Conservation (phyloP, 1,284 basidiomycete genomes). For the Amylostereum areolatum region DNA sequence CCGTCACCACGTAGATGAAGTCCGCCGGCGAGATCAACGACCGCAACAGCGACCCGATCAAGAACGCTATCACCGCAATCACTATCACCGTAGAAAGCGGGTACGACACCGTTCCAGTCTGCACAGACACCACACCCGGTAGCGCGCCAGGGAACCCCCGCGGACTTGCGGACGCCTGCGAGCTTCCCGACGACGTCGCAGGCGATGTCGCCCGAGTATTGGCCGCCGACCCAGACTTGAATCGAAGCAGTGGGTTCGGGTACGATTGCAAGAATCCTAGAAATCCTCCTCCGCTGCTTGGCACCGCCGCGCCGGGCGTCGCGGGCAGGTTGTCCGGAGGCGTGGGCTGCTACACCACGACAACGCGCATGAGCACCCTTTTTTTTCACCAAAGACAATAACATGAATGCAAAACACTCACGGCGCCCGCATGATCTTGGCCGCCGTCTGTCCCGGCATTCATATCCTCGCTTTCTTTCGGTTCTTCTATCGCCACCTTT, state of each 20-base stretch:
- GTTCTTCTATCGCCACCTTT: slow-evolving; percentile 20
- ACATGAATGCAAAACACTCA: slow-evolving; percentile 12
- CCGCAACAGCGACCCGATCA: slow-evolving; percentile 86
- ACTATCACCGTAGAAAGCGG: slow-evolving; percentile 65
- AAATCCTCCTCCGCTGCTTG: slow-evolving; percentile 25
- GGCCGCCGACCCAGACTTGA: slow-evolving; percentile 21
- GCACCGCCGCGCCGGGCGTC: slow-evolving; percentile 3
- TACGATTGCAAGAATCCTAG: slow-evolving; percentile 41
- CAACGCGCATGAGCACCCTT: slow-evolving; percentile 1
- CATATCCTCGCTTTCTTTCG: slow-evolving; percentile 25
- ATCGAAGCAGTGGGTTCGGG: slow-evolving; percentile 34
- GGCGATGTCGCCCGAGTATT: slow-evolving; percentile 6
- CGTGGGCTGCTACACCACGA: slow-evolving; percentile 8
- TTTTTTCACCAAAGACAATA: no score
- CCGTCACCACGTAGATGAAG: slow-evolving; percentile 76
- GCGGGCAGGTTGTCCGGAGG: slow-evolving; percentile 7
- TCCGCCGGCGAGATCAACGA: slow-evolving; percentile 87
- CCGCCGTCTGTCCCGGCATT: slow-evolving; percentile 18
- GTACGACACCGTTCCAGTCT: slow-evolving; percentile 19
- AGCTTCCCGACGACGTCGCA: neutral
- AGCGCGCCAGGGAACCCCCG: no score
- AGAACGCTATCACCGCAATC: slow-evolving; percentile 81
- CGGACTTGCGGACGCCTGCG: neutral
- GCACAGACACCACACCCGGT: no score
- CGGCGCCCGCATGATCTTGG: slow-evolving; percentile 20